Evolutionary conservation across 2,329 filamentous ascomycete genomes (phyloP).

Genomic region (Cytospora piceae): DNA sequence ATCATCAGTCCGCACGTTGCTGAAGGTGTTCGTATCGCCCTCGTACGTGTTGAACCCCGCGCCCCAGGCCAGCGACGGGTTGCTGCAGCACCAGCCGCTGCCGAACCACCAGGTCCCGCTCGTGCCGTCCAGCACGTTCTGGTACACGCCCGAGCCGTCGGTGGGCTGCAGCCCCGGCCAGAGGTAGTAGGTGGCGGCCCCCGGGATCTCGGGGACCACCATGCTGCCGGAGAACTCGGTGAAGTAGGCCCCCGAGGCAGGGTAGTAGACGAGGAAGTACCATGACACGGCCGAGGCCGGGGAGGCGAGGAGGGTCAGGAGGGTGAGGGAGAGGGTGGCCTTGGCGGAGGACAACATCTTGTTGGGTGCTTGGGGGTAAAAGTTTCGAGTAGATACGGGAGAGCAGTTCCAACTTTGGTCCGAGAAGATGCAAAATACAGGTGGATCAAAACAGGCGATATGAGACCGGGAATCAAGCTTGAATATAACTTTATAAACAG

Average conservation of each 20-base stretch:
- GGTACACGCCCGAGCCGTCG: conserved; percentile 46
- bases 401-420: background rate
- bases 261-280: conserved; percentile 42
- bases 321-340: conserved; percentile 16
- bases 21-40: conserved; percentile 41
- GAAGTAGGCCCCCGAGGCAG: conserved; percentile 41
- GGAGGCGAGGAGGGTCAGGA: conserved; percentile 35
- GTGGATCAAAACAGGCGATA: background rate
- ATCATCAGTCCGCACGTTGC: conserved; percentile 36
- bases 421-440: background rate
- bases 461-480: conserved; percentile 4
- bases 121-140: conserved; percentile 46
- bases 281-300: conserved; percentile 39
- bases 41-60: conserved; percentile 43
- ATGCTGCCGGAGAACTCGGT: conserved; percentile 40
- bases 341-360: conserved; percentile 27
- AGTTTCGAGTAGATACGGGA: background rate
- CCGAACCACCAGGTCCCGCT: conserved; percentile 48
- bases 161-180: conserved; percentile 48
- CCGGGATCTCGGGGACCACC: conserved; percentile 37
- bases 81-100: conserved; percentile 46
- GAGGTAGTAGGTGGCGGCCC: conserved; percentile 45
- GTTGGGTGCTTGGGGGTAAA: background rate
- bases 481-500: conserved; percentile 15
- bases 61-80: conserved; percentile 45